Percentiles rank a stretch among this genome's conserved stretches.
Conservation (phyloP, 148 eudicot genomes). For the Dianthus caryophyllus region DNA sequence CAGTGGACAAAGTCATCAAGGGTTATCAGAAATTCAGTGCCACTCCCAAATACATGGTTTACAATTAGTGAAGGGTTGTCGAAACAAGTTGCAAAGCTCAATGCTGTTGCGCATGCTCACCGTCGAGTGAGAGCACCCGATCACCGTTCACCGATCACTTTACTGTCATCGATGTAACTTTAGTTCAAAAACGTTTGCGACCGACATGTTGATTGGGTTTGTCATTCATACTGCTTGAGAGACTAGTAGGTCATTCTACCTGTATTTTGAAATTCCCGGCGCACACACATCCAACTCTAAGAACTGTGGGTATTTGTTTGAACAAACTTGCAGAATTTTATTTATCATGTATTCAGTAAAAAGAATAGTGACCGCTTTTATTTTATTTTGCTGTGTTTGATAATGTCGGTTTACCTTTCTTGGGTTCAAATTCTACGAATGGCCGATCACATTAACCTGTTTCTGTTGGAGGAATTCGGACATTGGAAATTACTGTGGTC, state of each 20-base stretch:
- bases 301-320: too few species aligned
- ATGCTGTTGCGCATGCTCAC: neutral
- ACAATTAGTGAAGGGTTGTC: slow-evolving; percentile 40
- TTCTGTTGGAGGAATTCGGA: too few species aligned
- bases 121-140: neutral
- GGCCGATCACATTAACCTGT: too few species aligned
- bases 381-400: too few species aligned
- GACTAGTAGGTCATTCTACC: neutral
- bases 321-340: too few species aligned
- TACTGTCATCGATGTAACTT: neutral
- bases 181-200: neutral
- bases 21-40: slow-evolving; percentile 99
- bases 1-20: slow-evolving; percentile 94
- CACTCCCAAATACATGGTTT: slow-evolving; percentile 92
- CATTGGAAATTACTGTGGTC: too few species aligned
- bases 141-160: neutral
- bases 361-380: too few species aligned
- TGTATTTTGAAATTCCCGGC: neutral
- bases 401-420: too few species aligned
- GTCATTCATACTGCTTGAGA: too few species aligned
- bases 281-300: neutral
- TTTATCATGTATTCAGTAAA: too few species aligned
- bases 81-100: neutral
- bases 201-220: too few species aligned
- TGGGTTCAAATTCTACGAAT: too few species aligned